Evolutionary conservation across 75 land plant genomes (phyloP).

Genomic region (Picea sitchensis): DNA sequence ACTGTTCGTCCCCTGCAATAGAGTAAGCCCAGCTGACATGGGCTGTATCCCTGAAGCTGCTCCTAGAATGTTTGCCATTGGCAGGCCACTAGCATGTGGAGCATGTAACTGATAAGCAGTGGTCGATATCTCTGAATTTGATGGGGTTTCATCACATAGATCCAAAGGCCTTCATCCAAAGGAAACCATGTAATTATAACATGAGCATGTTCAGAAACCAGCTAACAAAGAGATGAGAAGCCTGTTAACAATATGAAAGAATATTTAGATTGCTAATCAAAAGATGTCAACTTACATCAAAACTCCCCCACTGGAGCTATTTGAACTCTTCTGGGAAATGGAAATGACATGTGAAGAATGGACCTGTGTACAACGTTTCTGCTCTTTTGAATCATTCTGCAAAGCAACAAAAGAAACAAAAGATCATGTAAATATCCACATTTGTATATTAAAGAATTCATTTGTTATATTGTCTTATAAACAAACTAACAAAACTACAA

Average conservation of each 20-base stretch:
- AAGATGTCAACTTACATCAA: constrained; percentile 48
- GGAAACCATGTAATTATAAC: not conserved
- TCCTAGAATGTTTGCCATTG: constrained; percentile 43
- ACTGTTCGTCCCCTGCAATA: constrained; percentile 44
- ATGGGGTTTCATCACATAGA: constrained; percentile 48
- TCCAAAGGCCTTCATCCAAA: constrained; percentile 74
- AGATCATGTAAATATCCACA: not conserved
- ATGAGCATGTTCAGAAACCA: not conserved
- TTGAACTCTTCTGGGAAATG: constrained; percentile 39
- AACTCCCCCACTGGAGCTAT: not conserved
- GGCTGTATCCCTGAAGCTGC: constrained; percentile 37
- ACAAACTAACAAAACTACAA: too few relatives aligned
- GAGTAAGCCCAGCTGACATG: constrained; percentile 32
- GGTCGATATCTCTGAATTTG: constrained; percentile 42
- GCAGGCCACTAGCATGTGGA: constrained; percentile 39
- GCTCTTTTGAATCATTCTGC: constrained; percentile 60
- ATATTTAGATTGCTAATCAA: not conserved
- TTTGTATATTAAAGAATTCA: too few relatives aligned
- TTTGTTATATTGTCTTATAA: too few relatives aligned
- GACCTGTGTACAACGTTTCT: constrained; percentile 31
- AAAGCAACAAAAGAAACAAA: constrained; percentile 9
- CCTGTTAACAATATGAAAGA: not conserved
- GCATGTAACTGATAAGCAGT: constrained; percentile 45
- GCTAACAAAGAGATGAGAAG: not conserved
- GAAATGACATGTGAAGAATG: constrained; percentile 71